Percentiles rank a stretch among this genome's conserved stretches.
These are phyloP conservation scores for Calonectria hawksworthii DNA, from an alignment of 2,329 filamentous ascomycete species.

Conservation along the genomic window DNA sequence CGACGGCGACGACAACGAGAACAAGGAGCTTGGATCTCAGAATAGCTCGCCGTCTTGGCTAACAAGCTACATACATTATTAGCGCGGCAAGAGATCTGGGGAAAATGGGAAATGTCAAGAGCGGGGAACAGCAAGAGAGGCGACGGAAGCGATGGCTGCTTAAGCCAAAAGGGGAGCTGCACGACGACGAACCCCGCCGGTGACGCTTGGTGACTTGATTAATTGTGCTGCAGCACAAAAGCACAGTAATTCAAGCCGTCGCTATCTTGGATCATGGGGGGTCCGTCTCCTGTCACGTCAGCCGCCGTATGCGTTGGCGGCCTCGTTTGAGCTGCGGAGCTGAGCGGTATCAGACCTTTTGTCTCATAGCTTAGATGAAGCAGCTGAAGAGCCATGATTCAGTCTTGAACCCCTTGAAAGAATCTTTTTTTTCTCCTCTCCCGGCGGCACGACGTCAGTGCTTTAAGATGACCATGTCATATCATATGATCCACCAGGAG, in stretches of 20 bases:
- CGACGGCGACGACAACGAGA: no score
- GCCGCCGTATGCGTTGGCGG: constrained; percentile 16
- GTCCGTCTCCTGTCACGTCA: not conserved
- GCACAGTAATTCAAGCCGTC: not conserved
- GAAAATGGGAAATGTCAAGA: not conserved
- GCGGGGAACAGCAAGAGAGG: not conserved
- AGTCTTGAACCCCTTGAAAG: not conserved
- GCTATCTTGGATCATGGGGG: not conserved
- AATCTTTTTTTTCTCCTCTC: not conserved
- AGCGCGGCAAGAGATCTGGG: constrained; percentile 18
- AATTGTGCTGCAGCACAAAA: not conserved
- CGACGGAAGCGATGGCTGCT: constrained; percentile 9
- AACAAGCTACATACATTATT: constrained; percentile 3
- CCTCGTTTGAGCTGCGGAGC: not conserved
- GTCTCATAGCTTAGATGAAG: not conserved
- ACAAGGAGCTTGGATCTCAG: not conserved
- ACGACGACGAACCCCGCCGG: constrained; percentile 7
- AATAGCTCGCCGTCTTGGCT: not conserved
- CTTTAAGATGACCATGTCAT: constrained; percentile 7
- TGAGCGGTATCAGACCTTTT: not conserved
- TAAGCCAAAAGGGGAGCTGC: constrained; percentile 3
- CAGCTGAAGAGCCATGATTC: not conserved
- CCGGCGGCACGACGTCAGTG: constrained; percentile 20
- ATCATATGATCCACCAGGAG: not conserved
- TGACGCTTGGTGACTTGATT: not conserved